phyloP scores from a whole-genome alignment of 1,284 basidiomycete genomes.

The Spongispora temasekensis region DNA sequence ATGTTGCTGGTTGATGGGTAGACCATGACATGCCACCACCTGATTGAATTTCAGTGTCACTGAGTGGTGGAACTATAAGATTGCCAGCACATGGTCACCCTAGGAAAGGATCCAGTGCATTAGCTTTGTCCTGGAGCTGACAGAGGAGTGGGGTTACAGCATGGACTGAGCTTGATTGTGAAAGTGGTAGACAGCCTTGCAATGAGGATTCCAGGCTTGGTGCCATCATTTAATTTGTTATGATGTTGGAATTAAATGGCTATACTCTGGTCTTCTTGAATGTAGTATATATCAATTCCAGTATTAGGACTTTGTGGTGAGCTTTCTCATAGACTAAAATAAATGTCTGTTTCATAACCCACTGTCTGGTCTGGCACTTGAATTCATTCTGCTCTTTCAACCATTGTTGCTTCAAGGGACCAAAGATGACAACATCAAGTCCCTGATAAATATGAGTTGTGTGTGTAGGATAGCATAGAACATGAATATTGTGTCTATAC shows the following conservation, averaged over 20 bases:
- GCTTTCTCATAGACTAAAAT: constrained; percentile 3
- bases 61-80: no score
- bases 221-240: constrained; percentile 4
- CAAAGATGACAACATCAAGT: constrained; percentile 4
- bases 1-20: background rate
- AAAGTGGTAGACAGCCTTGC: no score
- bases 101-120: no score
- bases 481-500: background rate
- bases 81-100: no score
- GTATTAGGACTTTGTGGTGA: background rate
- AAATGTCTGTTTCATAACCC: constrained; percentile 2
- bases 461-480: constrained; percentile 1
- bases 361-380: background rate
- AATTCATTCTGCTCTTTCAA: background rate
- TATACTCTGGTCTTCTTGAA: constrained; percentile 2
- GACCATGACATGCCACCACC: no score
- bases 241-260: no score
- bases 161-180: background rate
- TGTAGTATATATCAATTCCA: background rate
- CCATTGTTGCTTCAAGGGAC: background rate
- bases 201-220: background rate
- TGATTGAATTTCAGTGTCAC: no score
- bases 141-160: background rate
- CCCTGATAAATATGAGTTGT: constrained; percentile 6
- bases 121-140: background rate